A percentile compares a stretch with the other conserved stretches of the same genome.
Evolutionary conservation across 805 yeast species (phyloP).

Genomic region (Yamadazyma olivae): DNA sequence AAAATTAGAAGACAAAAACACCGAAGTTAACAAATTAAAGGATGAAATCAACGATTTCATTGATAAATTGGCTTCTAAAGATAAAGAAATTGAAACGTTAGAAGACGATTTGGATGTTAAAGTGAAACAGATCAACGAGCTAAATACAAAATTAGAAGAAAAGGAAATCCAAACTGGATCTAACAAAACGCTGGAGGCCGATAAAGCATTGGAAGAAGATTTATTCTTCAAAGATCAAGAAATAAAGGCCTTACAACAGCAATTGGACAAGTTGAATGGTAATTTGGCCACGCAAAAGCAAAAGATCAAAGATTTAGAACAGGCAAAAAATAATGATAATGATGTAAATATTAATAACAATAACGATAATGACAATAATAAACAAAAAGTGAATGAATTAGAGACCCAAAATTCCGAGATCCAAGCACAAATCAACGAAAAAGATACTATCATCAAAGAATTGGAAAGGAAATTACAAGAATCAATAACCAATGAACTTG

Average conservation of each 20-base stretch:
- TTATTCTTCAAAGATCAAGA: slow-evolving; percentile 13
- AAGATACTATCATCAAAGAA: slow-evolving; percentile 8
- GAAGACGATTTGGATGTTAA: slow-evolving; percentile 7
- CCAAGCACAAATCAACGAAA: background rate
- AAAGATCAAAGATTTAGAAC: slow-evolving; percentile 8
- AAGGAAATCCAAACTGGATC: background rate
- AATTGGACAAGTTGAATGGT: slow-evolving; percentile 10
- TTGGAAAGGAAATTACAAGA: slow-evolving; percentile 12
- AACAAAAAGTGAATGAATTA: background rate
- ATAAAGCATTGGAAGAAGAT: slow-evolving; percentile 9
- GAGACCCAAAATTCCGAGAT: too few relatives aligned
- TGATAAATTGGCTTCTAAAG: slow-evolving; percentile 9
- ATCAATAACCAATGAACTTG: slow-evolving; percentile 10
- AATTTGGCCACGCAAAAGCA: slow-evolving; percentile 9
- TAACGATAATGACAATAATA: background rate
- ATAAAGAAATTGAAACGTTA: slow-evolving; percentile 5
- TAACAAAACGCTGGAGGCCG: too few relatives aligned
- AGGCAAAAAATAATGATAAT: too few relatives aligned
- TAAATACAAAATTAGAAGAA: background rate
- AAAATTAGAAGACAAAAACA: slow-evolving; percentile 12
- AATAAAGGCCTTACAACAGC: slow-evolving; percentile 14
- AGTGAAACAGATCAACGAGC: slow-evolving; percentile 1
- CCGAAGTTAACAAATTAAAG: slow-evolving; percentile 9
- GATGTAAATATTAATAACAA: background rate
- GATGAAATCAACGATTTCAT: slow-evolving; percentile 16